phyloP scores from a whole-genome alignment of 164 flowering plant genomes.

The Umbellularia californica region DNA sequence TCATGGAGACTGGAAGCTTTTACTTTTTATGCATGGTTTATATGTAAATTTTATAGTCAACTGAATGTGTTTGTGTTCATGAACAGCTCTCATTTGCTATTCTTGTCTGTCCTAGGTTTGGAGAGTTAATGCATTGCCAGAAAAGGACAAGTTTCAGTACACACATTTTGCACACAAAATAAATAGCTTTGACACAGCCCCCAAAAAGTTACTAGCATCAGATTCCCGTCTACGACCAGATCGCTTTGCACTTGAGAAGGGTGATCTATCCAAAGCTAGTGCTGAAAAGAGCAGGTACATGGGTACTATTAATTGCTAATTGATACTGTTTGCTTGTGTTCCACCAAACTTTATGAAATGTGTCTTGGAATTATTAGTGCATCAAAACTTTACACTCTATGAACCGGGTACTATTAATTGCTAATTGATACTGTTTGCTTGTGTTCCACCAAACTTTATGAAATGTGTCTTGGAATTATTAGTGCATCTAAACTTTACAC shows the following conservation, averaged over 20 bases:
- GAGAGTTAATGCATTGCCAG: slow-evolving; percentile 61
- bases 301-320: not conserved
- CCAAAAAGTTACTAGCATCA: slow-evolving; percentile 72
- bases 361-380: no score
- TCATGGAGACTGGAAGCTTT: not conserved
- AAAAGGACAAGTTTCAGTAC: slow-evolving; percentile 68
- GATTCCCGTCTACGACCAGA: slow-evolving; percentile 92
- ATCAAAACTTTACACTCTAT: no score
- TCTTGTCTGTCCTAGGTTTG: slow-evolving; percentile 43
- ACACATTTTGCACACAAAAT: slow-evolving; percentile 80
- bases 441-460: not conserved
- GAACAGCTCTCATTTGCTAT: not conserved
- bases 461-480: not conserved
- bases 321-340: not conserved
- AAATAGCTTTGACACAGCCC: slow-evolving; percentile 84
- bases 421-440: not conserved
- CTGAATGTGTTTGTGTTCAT: not conserved
- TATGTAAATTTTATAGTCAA: not conserved
- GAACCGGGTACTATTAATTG: not conserved
- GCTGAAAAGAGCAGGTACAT: slow-evolving; percentile 73
- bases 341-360: not conserved
- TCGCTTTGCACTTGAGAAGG: slow-evolving; percentile 79
- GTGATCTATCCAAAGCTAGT: slow-evolving; percentile 71
- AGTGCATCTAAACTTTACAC: no score
- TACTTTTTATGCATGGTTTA: not conserved